Conservation (phyloP, 2,329 filamentous ascomycete species). For the Fusarium algeriense region DNA sequence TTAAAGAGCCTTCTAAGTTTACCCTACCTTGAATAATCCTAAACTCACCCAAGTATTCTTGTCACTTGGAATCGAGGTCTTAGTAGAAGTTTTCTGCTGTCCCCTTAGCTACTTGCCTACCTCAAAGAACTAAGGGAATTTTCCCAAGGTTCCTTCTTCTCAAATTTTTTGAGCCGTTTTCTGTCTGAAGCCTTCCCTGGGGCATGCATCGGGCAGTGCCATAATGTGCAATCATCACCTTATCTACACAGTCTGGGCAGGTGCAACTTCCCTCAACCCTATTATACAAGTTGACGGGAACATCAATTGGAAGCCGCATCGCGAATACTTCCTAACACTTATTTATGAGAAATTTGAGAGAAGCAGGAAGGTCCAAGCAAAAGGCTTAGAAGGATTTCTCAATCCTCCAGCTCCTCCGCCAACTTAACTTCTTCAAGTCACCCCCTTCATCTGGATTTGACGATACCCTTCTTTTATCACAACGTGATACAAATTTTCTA, state of each 20-base stretch:
- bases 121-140: too few relatives aligned
- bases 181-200: neutral
- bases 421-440: neutral
- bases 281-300: too few relatives aligned
- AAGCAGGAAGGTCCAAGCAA: neutral
- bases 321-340: neutral
- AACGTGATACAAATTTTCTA: neutral
- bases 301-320: neutral
- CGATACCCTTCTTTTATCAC: neutral
- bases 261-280: neutral
- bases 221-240: neutral
- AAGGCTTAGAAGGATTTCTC: conserved; percentile 21
- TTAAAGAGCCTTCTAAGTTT: too few relatives aligned
- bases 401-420: neutral
- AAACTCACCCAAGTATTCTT: too few relatives aligned
- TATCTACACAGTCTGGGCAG: neutral
- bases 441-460: neutral
- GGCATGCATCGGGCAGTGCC: neutral
- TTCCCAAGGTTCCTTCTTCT: neutral
- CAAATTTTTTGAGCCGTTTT: neutral
- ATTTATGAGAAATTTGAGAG: too few relatives aligned
- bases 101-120: too few relatives aligned
- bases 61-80: too few relatives aligned
- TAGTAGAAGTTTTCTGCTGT: too few relatives aligned
- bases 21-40: too few relatives aligned